Evolutionary conservation across 257 asterid genomes (phyloP).

Genomic region (Handroanthus guayacan): DNA sequence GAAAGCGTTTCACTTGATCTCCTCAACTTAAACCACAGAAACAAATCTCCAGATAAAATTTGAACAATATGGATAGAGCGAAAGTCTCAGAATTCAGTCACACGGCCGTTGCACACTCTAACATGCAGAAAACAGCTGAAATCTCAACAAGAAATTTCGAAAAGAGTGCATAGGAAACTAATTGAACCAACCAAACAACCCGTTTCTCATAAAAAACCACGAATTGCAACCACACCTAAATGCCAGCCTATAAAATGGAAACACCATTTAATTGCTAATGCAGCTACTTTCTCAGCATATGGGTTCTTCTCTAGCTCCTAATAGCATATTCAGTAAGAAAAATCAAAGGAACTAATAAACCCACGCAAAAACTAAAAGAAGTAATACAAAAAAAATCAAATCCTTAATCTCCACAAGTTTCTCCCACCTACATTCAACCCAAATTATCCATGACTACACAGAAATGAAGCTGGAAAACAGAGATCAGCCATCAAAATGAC

Average conservation of each 20-base stretch:
- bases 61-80: background rate
- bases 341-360: background rate
- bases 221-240: background rate
- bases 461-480: constrained; percentile 40
- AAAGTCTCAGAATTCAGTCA: background rate
- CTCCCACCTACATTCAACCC: constrained; percentile 16
- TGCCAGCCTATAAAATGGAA: constrained; percentile 1
- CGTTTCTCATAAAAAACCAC: background rate
- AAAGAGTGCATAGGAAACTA: background rate
- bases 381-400: background rate
- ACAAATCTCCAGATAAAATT: background rate
- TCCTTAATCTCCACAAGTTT: constrained; percentile 23
- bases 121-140: background rate
- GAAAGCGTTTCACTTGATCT: background rate
- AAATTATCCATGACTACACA: constrained; percentile 26
- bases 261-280: constrained; percentile 23
- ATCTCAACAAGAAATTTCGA: background rate
- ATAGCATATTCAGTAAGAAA: constrained; percentile 6
- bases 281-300: constrained; percentile 13
- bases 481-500: constrained; percentile 35
- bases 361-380: background rate
- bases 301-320: constrained; percentile 4
- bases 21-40: constrained; percentile 7
- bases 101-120: background rate
- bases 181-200: background rate